Base-by-base conservation (phyloP, 2,329 filamentous ascomycete genomes). In the Alternaria novae-zelandiae region DNA sequence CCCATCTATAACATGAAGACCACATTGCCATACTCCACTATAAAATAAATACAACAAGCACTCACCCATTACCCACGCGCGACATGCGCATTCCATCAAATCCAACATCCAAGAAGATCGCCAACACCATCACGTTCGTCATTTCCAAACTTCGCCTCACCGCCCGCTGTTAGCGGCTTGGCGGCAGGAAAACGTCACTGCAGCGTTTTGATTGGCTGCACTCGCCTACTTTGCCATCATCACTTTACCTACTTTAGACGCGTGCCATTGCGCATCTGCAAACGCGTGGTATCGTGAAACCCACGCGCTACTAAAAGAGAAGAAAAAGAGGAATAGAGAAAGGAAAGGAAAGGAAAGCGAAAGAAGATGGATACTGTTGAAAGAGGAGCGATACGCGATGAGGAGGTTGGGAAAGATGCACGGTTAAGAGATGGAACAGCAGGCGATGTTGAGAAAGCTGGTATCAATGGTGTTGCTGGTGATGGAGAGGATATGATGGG, bases 351-450 rank as follows among this genome's bases (percentile, higher is more conserved):
- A 25, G 15, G 15, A 32, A 45, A 46, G 11, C 17, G 4, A 17
- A 23, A 17, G 44, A 20, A 46, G 17, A 60, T 72, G 71, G 50
- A 70, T 26, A 69, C 64, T 11, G n/a, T 66, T 45, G 69, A 71
- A 57, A 60, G 63, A 12, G 50, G 66, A 13, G 61, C 57, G n/a
- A 66, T 64, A 5, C 36, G 36, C 36, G 57, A 20, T 23, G 44
- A 56, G 25, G 21, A 21, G 21, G 21, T 21, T 21, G 21, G 21
- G 13, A 59, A 26, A n/a, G 23, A 53, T 10, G 30, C 30, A 28
- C 45, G 10, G 12, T 53, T n/a, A 23, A 47, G 47, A 43, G 23
- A 54, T 30, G 59, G 30, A 5, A 5, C 50, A 2, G 51, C 55
- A 6, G 20, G 58, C 3, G 71, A 70, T 45, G 26, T 68, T 10